Evolutionary conservation across 768 basidiomycete genomes (phyloP), one percentile per base, ranked within the genome.

Genomic region (Mycena rebaudengoi): DNA sequence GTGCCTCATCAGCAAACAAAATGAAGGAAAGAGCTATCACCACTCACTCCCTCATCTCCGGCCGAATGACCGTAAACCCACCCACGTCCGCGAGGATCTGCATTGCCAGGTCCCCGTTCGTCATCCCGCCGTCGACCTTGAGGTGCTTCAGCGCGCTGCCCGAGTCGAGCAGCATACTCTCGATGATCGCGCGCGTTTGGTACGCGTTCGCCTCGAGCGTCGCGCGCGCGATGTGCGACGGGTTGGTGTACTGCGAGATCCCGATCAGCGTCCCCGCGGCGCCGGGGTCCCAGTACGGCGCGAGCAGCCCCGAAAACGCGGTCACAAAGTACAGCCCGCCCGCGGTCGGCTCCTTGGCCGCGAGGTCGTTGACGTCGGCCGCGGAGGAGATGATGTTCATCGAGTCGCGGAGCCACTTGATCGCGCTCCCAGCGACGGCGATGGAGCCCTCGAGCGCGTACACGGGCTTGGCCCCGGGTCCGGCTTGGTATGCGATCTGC

Each of bases 1-100:
- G n/a, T n/a, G n/a, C n/a, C n/a, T n/a, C n/a, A n/a, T n/a, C n/a
- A n/a, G n/a, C n/a, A n/a, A n/a, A n/a, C n/a, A n/a, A n/a, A n/a
- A n/a, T n/a, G n/a, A n/a, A n/a, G n/a, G n/a, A n/a, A n/a, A n/a
- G n/a, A n/a, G n/a, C n/a, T n/a, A n/a, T n/a, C n/a, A n/a, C n/a
- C n/a, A n/a, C n/a, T n/a, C n/a, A n/a, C 94, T 99, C 98, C 74
- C 97, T 82, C 98, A 99, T 99, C 73, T 94, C 90, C 12, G 97
- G 98, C 56, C 98, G 84, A 61, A 96, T 81, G 65, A 99, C 94
- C 28, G 87, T 88, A 78, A 98, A 96, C 14, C 96, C 97, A 29
- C 96, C 95, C 41, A 97, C 81, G 74, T 98, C 91, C 4, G 94
- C 94, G 62, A 96, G 83, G 46, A 96, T 80, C 70, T 86, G 82